Percentiles rank a stretch among this genome's conserved stretches.
Conservation (phyloP, 805 yeast genomes). For the Barnettozyma pratensis region DNA sequence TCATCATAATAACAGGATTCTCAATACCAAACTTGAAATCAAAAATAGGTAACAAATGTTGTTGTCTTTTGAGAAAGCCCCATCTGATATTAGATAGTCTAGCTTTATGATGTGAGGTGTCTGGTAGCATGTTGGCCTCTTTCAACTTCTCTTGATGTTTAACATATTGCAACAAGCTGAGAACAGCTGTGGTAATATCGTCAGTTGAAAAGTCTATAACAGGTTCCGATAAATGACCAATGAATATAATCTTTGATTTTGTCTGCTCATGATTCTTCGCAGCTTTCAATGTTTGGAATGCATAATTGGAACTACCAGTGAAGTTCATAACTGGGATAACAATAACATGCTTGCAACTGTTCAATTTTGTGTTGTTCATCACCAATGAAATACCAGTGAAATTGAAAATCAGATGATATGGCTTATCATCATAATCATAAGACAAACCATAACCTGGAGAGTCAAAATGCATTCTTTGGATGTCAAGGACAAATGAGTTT, state of each 20-base stretch:
- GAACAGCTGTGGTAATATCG: conserved; percentile 32
- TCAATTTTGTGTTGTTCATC: conserved; percentile 22
- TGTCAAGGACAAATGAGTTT: conserved; percentile 20
- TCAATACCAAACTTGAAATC: conserved; percentile 34
- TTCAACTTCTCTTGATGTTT: conserved; percentile 8
- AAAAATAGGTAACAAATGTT: conserved; percentile 29
- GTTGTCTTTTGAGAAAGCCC: conserved; percentile 12
- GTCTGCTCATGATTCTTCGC: conserved; percentile 17
- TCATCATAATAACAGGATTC: conserved; percentile 32
- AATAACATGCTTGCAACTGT: conserved; percentile 16
- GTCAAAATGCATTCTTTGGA: conserved; percentile 26
- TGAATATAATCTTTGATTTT: conserved; percentile 31
- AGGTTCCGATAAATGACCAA: conserved; percentile 39
- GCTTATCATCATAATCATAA: conserved; percentile 37
- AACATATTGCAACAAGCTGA: conserved; percentile 19
- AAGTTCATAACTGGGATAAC: conserved; percentile 23
- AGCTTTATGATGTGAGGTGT: neutral
- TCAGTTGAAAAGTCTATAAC: conserved; percentile 39
- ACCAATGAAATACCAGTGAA: conserved; percentile 32
- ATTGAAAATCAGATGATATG: conserved; percentile 34
- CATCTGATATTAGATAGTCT: neutral
- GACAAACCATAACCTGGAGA: conserved; percentile 44
- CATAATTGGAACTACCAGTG: conserved; percentile 35
- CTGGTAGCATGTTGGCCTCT: conserved; percentile 1
- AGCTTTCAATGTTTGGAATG: conserved; percentile 30